A percentile compares a stretch with the other conserved stretches of the same genome.
Evolutionary conservation across 306 rosid genomes (phyloP).

Genomic region (Lagenaria siceraria): DNA sequence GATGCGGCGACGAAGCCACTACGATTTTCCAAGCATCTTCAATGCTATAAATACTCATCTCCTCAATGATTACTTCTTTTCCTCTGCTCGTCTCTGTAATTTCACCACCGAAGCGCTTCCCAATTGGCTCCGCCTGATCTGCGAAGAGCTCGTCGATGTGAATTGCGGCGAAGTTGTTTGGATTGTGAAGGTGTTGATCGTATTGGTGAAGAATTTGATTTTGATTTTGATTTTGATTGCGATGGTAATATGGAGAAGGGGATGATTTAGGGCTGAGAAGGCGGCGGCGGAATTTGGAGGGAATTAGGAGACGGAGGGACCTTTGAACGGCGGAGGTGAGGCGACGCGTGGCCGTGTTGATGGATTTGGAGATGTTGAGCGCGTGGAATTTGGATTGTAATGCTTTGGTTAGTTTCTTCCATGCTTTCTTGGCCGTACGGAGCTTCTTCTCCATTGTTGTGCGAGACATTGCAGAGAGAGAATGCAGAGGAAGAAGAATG

Average conservation of each 20-base stretch:
- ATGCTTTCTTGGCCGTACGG: constrained; percentile 39
- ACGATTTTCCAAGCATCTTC: constrained; percentile 44
- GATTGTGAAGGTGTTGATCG: not conserved
- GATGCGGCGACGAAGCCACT: constrained; percentile 43
- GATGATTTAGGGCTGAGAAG: constrained; percentile 16
- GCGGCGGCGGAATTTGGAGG: constrained; percentile 22
- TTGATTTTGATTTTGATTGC: constrained; percentile 10
- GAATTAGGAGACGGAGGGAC: constrained; percentile 17
- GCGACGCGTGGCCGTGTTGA: constrained; percentile 25
- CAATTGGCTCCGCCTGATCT: not conserved
- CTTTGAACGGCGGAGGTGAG: constrained; percentile 18
- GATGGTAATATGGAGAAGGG: constrained; percentile 4
- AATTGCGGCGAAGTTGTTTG: constrained; percentile 24
- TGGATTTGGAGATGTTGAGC: constrained; percentile 24
- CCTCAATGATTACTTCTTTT: constrained; percentile 2
- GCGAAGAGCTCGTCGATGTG: constrained; percentile 50
- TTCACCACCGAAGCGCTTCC: too few species aligned
- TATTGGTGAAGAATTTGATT: not conserved
- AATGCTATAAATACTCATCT: constrained; percentile 10
- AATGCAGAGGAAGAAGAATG: not conserved
- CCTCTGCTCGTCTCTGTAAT: constrained; percentile 27
- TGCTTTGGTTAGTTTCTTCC: constrained; percentile 36
- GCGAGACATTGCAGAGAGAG: constrained; percentile 23
- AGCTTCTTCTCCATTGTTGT: constrained; percentile 35
- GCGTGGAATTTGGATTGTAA: constrained; percentile 28